Evolutionary conservation across 306 rosid genomes (phyloP).

Genomic region (Acmispon strigosus): DNA sequence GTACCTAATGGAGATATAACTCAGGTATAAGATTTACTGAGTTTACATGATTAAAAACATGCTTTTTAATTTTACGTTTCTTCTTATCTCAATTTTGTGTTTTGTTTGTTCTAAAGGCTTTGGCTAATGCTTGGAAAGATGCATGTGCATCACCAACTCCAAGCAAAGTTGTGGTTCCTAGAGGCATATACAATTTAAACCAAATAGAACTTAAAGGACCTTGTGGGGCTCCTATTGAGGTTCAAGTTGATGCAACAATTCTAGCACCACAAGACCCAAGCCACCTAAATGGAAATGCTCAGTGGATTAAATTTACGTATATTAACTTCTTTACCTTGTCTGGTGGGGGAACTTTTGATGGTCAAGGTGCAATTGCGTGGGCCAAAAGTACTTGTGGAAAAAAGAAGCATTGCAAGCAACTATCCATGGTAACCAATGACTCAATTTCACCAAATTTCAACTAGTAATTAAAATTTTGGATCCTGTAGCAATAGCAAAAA

Average conservation of each 20-base stretch:
- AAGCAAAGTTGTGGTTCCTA: not conserved
- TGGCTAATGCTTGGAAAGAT: not conserved
- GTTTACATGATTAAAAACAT: too few relatives aligned
- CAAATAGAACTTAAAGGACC: not conserved
- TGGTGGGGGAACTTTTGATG: constrained; percentile 39
- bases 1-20: not conserved
- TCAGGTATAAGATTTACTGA: too few relatives aligned
- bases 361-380: constrained; percentile 33
- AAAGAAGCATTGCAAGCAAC: not conserved
- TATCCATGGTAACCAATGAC: not conserved
- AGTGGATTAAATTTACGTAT: constrained; percentile 25
- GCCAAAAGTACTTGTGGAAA: constrained; percentile 11
- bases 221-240: not conserved
- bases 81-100: not conserved
- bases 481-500: too few relatives aligned
- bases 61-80: too few relatives aligned
- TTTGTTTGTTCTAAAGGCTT: not conserved
- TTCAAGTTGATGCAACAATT: constrained; percentile 27
- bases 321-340: constrained; percentile 20
- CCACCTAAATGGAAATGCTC: not conserved
- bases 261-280: constrained; percentile 15
- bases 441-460: not conserved
- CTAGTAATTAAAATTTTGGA: not conserved
- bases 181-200: not conserved
- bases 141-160: not conserved